These are phyloP conservation scores for Ploettnerulaceae sp. DNA, from an alignment of 2,329 filamentous ascomycete genomes.

Conservation along the genomic window DNA sequence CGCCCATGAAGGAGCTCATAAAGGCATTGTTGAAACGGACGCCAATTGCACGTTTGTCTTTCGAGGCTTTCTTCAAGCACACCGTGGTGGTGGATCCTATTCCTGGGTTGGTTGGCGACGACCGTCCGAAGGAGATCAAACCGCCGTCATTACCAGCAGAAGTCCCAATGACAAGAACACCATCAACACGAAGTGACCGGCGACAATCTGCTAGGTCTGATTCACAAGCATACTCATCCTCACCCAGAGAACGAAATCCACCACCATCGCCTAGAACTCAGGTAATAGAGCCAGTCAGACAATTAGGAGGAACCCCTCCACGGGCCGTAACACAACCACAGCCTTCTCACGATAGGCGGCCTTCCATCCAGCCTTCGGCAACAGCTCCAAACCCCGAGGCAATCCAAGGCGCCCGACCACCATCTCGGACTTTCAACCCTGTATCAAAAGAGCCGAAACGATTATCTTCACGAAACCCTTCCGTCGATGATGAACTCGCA, in stretches of 20 bases:
- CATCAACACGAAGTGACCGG: constrained; percentile 25
- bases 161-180: constrained; percentile 19
- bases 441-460: constrained; percentile 11
- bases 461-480: constrained; percentile 21
- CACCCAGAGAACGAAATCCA: constrained; percentile 23
- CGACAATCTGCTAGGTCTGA: constrained; percentile 19
- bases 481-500: constrained; percentile 28
- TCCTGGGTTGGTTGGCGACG: constrained; percentile 75
- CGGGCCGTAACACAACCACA: constrained; percentile 12
- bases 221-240: constrained; percentile 24
- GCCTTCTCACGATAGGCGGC: constrained; percentile 22
- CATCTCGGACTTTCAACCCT: constrained; percentile 18
- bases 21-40: constrained; percentile 77
- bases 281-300: constrained; percentile 17
- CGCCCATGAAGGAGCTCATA: constrained; percentile 76
- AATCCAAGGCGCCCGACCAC: constrained; percentile 33
- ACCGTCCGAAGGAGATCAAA: constrained; percentile 42
- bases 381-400: constrained; percentile 32
- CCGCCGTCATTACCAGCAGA: constrained; percentile 19
- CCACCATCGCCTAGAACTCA: constrained; percentile 23
- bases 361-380: constrained; percentile 22
- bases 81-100: constrained; percentile 69
- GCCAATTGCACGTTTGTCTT: constrained; percentile 78
- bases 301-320: constrained; percentile 23
- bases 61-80: constrained; percentile 79